These are phyloP conservation scores for Rhododendron ovatum DNA, from an alignment of 148 eudicot genomes.

Conservation along the genomic window DNA sequence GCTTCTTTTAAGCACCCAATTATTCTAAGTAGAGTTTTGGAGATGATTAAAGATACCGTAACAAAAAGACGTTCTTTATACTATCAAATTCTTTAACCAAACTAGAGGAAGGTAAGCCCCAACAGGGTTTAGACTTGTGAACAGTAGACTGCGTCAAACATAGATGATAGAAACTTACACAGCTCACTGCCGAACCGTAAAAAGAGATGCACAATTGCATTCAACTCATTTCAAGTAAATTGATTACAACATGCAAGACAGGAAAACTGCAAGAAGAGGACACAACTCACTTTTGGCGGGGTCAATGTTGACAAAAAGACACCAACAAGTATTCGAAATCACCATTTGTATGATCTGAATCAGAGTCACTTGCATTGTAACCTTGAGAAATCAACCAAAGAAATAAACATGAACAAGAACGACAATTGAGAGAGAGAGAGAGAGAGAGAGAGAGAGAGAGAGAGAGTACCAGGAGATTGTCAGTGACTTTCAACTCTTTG, in stretches of 20 bases:
- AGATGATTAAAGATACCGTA: background rate
- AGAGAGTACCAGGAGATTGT: slow-evolving; percentile 48
- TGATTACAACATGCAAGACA: background rate
- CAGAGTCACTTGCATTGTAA: slow-evolving; percentile 52
- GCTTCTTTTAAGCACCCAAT: background rate
- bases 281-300: slow-evolving; percentile 9
- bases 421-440: background rate
- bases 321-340: slow-evolving; percentile 6
- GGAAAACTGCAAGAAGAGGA: background rate
- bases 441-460: background rate
- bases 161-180: background rate
- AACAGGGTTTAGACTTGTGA: background rate
- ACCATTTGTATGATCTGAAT: slow-evolving; percentile 31
- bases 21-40: background rate
- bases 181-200: background rate
- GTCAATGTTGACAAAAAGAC: slow-evolving; percentile 5
- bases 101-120: background rate
- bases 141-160: background rate
- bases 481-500: slow-evolving; percentile 43
- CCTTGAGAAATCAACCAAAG: slow-evolving; percentile 23
- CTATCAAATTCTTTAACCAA: background rate
- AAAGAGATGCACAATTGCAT: background rate
- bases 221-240: background rate
- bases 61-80: background rate
- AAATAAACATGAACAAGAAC: background rate